Evolutionary conservation across 2,329 filamentous ascomycete genomes (phyloP).

Genomic region (Pseudohalonectria lignicola): DNA sequence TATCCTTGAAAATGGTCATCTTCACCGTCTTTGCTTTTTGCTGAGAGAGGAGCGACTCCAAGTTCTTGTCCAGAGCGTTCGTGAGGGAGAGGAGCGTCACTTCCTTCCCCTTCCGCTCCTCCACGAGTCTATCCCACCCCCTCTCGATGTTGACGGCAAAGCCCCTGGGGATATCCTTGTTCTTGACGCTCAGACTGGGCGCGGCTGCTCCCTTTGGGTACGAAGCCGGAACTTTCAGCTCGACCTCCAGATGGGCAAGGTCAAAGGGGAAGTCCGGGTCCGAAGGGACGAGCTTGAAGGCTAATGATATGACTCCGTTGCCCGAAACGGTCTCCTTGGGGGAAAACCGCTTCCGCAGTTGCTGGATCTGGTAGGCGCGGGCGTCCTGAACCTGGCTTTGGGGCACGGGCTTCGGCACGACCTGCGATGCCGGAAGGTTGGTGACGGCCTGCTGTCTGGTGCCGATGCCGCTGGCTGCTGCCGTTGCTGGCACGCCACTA

Average conservation of each 20-base stretch:
- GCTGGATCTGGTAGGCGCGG: conserved; percentile 62
- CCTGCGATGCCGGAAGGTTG: conserved; percentile 30
- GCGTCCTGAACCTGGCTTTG: conserved; percentile 55
- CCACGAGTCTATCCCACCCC: conserved; percentile 57
- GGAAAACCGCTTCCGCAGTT: conserved; percentile 57
- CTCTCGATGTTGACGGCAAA: conserved; percentile 68
- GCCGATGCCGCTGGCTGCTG: too few relatives aligned
- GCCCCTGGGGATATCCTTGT: conserved; percentile 42
- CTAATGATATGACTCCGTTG: conserved; percentile 42
- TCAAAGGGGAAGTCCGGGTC: conserved; percentile 81
- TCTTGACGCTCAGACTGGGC: conserved; percentile 48
- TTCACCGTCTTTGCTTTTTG: conserved; percentile 65
- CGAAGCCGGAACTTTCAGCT: conserved; percentile 49
- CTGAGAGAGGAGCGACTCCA: conserved; percentile 59
- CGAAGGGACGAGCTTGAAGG: conserved; percentile 58
- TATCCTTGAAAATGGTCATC: conserved; percentile 50
- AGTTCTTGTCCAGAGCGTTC: conserved; percentile 59
- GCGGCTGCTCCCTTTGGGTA: conserved; percentile 52
- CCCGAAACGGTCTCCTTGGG: conserved; percentile 30
- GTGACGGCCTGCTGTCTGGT: conserved; percentile 31
- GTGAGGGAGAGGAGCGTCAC: conserved; percentile 54
- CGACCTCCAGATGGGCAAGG: conserved; percentile 55
- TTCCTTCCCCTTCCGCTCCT: conserved; percentile 36
- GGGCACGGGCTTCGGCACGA: conserved; percentile 56
- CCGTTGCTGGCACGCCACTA: not conserved